Evolutionary conservation across 1,139 yeast species (phyloP).

Genomic region (Blastobotrys illinoisensis): DNA sequence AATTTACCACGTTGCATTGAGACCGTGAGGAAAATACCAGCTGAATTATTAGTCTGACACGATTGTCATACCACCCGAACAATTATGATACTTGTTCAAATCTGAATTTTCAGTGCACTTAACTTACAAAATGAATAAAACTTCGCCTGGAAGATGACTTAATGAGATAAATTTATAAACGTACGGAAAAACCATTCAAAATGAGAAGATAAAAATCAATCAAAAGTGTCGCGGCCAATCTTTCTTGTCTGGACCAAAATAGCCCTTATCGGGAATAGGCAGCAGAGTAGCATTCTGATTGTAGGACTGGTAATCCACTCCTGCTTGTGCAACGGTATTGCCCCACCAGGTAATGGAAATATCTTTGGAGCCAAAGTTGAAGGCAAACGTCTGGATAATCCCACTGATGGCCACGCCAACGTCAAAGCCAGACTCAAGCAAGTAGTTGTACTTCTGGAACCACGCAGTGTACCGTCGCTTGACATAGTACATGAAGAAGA

Average conservation of each 20-base stretch:
- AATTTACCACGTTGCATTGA: not conserved
- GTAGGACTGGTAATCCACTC: conserved; percentile 38
- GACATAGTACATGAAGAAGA: conserved; percentile 12
- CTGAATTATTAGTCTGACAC: too few relatives aligned
- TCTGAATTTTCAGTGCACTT: too few relatives aligned
- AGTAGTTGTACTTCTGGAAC: conserved; percentile 64
- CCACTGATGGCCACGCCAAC: conserved; percentile 57
- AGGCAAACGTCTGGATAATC: conserved; percentile 48
- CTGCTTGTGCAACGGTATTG: conserved; percentile 40
- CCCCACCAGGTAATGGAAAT: conserved; percentile 52
- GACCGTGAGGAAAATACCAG: too few relatives aligned
- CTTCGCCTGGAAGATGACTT: too few relatives aligned
- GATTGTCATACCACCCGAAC: too few relatives aligned
- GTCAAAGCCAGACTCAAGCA: conserved; percentile 48
- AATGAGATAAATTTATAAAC: too few relatives aligned
- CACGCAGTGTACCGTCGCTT: conserved; percentile 34
- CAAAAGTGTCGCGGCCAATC: conserved; percentile 2
- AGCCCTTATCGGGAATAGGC: conserved; percentile 12
- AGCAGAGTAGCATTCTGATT: conserved; percentile 8
- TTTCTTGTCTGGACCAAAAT: conserved; percentile 7
- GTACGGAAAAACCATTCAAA: not conserved
- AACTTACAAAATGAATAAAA: too few relatives aligned
- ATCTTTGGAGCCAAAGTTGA: conserved; percentile 37
- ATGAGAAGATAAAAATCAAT: not conserved
- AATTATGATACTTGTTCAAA: not conserved